Percentiles rank a stretch among this genome's conserved stretches.
Conservation (phyloP, 139 green algal species). For the Micractinium sp. region DNA sequence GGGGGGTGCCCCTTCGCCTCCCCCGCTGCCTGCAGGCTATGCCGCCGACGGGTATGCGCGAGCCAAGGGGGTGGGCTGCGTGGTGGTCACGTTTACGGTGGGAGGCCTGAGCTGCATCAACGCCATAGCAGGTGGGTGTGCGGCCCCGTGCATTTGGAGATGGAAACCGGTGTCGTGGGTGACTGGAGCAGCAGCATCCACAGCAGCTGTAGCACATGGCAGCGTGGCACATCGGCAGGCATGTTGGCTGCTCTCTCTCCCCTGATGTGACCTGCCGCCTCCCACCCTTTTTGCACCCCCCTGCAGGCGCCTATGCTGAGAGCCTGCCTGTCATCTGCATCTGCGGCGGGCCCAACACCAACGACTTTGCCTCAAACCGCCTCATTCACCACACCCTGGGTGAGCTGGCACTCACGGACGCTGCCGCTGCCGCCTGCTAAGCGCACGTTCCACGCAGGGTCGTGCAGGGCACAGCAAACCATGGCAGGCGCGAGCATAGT, state of each 20-base stretch:
- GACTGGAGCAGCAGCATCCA: too few species aligned
- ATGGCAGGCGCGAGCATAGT: too few species aligned
- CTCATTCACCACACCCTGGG: conserved; percentile 85
- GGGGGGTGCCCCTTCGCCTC: background rate
- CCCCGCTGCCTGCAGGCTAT: conserved; percentile 63
- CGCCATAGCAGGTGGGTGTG: conserved; percentile 62
- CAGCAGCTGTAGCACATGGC: too few species aligned
- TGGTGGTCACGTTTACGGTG: conserved; percentile 84
- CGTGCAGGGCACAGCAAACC: too few species aligned
- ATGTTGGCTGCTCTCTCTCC: too few species aligned
- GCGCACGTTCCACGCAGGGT: too few species aligned
- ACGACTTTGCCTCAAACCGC: conserved; percentile 77
- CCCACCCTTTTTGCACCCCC: background rate
- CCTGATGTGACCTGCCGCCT: background rate
- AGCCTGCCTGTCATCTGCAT: conserved; percentile 76
- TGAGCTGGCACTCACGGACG: background rate
- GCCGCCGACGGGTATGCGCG: conserved; percentile 85
- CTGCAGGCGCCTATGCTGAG: conserved; percentile 63
- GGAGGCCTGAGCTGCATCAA: conserved; percentile 56
- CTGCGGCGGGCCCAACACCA: conserved; percentile 69
- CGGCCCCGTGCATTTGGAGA: too few species aligned
- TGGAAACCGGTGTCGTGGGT: too few species aligned
- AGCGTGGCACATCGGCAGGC: too few species aligned
- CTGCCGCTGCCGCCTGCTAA: too few species aligned
- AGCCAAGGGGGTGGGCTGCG: conserved; percentile 64